Conservation (phyloP, 306 rosid genomes). For the Dryas alaskensis region DNA sequence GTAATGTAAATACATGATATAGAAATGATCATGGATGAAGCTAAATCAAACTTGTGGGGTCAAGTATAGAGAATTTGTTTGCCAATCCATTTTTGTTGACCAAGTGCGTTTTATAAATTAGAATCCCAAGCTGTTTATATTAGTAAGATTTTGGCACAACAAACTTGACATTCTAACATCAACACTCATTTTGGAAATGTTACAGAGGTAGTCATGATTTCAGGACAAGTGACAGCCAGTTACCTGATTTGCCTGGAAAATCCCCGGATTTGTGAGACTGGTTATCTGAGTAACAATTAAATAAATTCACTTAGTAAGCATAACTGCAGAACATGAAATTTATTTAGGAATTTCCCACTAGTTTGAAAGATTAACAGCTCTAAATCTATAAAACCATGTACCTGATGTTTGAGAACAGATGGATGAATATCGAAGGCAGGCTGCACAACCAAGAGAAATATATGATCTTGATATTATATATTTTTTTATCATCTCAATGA, state of each 20-base stretch:
- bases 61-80: background rate
- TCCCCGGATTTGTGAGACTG: slow-evolving; percentile 80
- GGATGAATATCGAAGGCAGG: slow-evolving; percentile 71
- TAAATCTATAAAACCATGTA: slow-evolving; percentile 36
- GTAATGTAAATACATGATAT: background rate
- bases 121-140: background rate
- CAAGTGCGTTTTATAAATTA: background rate
- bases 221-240: background rate
- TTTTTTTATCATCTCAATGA: background rate
- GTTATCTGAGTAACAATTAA: slow-evolving; percentile 49
- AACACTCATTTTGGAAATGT: background rate
- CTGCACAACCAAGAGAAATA: slow-evolving; percentile 44
- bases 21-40: background rate
- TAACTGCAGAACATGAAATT: slow-evolving; percentile 4
- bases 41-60: background rate
- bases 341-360: background rate
- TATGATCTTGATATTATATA: background rate
- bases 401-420: slow-evolving; percentile 67
- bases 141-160: background rate
- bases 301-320: slow-evolving; percentile 23
- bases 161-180: background rate
- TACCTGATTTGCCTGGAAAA: slow-evolving; percentile 92
- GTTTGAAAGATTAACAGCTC: slow-evolving; percentile 22
- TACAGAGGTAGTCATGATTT: slow-evolving; percentile 1
- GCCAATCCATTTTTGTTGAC: slow-evolving; percentile 2